Evolutionary conservation across 2,329 filamentous ascomycete genomes (phyloP).

Genomic region (Cryoendolithus antarcticus): DNA sequence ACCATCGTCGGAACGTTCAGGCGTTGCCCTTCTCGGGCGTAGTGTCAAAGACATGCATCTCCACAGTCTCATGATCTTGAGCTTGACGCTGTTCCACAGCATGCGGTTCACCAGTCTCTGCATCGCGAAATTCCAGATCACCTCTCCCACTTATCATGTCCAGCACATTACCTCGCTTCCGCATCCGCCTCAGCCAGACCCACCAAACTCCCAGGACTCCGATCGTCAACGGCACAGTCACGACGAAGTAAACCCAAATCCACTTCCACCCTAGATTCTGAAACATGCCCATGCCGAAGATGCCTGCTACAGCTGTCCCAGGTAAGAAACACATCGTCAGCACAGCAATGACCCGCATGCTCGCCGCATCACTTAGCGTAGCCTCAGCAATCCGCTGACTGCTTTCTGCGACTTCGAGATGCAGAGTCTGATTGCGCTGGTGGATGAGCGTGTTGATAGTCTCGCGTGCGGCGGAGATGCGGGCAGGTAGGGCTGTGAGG

Average conservation of each 20-base stretch:
- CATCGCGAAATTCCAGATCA: too few relatives aligned
- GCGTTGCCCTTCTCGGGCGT: too few relatives aligned
- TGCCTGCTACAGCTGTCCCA: conserved; percentile 5
- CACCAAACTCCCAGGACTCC: not conserved
- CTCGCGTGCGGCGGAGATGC: not conserved
- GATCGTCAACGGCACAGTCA: not conserved
- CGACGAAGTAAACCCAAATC: not conserved
- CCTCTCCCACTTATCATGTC: too few relatives aligned
- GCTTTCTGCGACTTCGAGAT: conserved; percentile 2
- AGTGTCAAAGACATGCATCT: too few relatives aligned
- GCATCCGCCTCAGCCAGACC: not conserved
- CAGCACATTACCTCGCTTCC: too few relatives aligned
- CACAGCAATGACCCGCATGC: conserved; percentile 7
- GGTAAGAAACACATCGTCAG: conserved; percentile 8
- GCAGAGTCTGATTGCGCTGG: not conserved
- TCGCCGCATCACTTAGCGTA: conserved; percentile 3
- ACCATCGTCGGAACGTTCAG: too few relatives aligned
- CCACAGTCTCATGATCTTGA: too few relatives aligned
- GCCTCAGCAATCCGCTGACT: conserved; percentile 2
- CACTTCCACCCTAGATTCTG: not conserved
- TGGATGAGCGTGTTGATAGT: conserved; percentile 1
- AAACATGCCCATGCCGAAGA: conserved; percentile 7
- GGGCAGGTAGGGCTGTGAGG: not conserved
- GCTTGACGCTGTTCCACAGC: too few relatives aligned
- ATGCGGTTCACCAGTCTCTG: too few relatives aligned